Evolutionary conservation across 768 basidiomycete genomes (phyloP).

Genomic region (Leccinum truebloodii): DNA sequence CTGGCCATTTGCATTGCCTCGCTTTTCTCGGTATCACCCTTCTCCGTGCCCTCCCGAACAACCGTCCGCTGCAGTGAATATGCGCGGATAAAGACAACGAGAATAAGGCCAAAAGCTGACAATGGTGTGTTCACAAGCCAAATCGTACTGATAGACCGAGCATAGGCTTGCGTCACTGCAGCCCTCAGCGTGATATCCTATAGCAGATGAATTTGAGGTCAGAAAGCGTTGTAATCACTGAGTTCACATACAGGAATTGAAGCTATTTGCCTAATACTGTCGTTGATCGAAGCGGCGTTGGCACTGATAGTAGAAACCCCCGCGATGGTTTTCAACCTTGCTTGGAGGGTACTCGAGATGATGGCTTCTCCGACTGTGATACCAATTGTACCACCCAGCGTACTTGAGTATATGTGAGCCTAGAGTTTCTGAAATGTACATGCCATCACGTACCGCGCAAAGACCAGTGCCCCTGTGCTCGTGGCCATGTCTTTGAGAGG

Average conservation of each 20-base stretch:
- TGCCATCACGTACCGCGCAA: constrained; percentile 30
- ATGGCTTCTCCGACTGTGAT: constrained; percentile 75
- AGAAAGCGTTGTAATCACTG: constrained; percentile 8
- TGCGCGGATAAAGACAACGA: constrained; percentile 35
- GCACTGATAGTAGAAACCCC: constrained; percentile 37
- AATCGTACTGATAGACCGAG: constrained; percentile 38
- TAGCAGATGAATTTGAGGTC: constrained; percentile 4
- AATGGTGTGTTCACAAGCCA: constrained; percentile 41
- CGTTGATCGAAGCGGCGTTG: constrained; percentile 44
- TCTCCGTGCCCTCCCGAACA: constrained; percentile 13
- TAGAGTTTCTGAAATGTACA: not conserved
- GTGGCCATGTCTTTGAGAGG: constrained; percentile 47
- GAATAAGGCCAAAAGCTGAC: constrained; percentile 32
- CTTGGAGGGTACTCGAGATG: constrained; percentile 51
- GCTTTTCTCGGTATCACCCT: constrained; percentile 35
- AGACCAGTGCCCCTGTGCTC: constrained; percentile 37
- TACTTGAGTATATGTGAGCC: constrained; percentile 39
- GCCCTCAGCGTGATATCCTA: constrained; percentile 33
- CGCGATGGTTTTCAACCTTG: constrained; percentile 16
- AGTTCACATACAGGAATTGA: constrained; percentile 24
- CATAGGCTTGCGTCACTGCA: constrained; percentile 38
- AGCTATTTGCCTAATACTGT: constrained; percentile 48
- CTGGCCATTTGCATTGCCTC: not conserved
- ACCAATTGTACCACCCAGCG: constrained; percentile 72
- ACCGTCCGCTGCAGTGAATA: constrained; percentile 37